Evolutionary conservation across 768 basidiomycete species (phyloP), one percentile per base, ranked within the genome.

Genomic region (Erythrobasidium yunnanense): DNA sequence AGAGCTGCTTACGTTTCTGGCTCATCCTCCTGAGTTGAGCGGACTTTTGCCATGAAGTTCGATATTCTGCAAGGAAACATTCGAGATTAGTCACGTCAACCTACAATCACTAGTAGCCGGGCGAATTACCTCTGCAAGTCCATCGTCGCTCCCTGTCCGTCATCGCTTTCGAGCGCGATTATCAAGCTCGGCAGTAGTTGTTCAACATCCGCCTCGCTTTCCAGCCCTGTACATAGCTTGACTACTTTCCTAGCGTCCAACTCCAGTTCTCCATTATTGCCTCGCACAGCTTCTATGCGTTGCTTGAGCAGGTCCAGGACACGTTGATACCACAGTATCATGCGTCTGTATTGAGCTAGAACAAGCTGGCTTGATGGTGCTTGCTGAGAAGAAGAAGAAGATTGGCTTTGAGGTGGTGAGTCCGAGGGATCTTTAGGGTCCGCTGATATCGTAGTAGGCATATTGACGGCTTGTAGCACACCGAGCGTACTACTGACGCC

Each of bases 131-230:
- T 63, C 52, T 63, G 60, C 47, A 63, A 32, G 23, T 63, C 60
- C 15, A 63, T 18, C n/a, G 32, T 49, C 11, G 23, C 60, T 29
- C 60, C 45, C 7, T 51, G n/a, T 23, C 60, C 45, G 29, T 25
- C 38, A 42, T 69, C 68, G 30, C 35, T 54, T 75, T 93, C 89
- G 55, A 95, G 83, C 30, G 91, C 89, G 69, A 87, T 79, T 29
- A 92, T 82, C 55, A 95, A 80, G 69, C 86, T 84, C 70, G 88
- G 88, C 60, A 93, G 79, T 84, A 88, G 86, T 85, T 88, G 84
- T 75, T 95, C 93, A 55, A 97, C 42, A 18, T 63, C 87, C 75
- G 86, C 84, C 72, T 93, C 90, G 49, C 87, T 80, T 1, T 87
- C 83, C 51, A 91, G 85, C 22, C 87, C 87, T 2, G 89, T 87